Percentiles rank a stretch among this genome's conserved stretches.
These are phyloP conservation scores for Epichloe sp. DNA, from an alignment of 2,329 filamentous ascomycete genomes.

Conservation along the genomic window DNA sequence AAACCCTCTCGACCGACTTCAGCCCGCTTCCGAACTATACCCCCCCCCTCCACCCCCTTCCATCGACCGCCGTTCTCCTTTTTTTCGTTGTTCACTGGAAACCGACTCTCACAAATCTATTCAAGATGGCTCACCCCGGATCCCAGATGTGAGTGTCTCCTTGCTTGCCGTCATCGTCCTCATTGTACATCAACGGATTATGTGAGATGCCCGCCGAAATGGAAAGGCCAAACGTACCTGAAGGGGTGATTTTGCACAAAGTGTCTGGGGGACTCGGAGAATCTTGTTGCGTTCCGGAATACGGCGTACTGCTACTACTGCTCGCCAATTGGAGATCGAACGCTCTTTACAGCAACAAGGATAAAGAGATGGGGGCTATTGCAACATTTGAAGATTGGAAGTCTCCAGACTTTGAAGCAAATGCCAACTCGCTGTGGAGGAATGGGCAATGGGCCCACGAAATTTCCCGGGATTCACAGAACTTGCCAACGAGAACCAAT, in stretches of 20 bases:
- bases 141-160: slow-evolving; percentile 44
- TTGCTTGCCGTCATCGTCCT: neutral
- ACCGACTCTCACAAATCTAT: slow-evolving; percentile 13
- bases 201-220: neutral
- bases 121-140: slow-evolving; percentile 48
- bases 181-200: neutral
- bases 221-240: neutral
- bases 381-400: neutral
- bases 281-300: neutral
- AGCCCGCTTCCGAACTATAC: slow-evolving; percentile 6
- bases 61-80: slow-evolving; percentile 16
- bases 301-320: neutral
- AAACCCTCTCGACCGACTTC: slow-evolving; percentile 4
- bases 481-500: neutral
- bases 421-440: neutral
- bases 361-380: neutral
- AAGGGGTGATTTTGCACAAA: too few relatives aligned
- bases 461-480: neutral
- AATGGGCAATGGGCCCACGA: neutral
- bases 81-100: slow-evolving; percentile 17
- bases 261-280: neutral
- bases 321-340: neutral
- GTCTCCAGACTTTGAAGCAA: neutral
- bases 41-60: slow-evolving; percentile 3
- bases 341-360: neutral